Evolutionary conservation across 352 stramenopile species (phyloP).

Genomic region (Pythium rhizo-oryzae): DNA sequence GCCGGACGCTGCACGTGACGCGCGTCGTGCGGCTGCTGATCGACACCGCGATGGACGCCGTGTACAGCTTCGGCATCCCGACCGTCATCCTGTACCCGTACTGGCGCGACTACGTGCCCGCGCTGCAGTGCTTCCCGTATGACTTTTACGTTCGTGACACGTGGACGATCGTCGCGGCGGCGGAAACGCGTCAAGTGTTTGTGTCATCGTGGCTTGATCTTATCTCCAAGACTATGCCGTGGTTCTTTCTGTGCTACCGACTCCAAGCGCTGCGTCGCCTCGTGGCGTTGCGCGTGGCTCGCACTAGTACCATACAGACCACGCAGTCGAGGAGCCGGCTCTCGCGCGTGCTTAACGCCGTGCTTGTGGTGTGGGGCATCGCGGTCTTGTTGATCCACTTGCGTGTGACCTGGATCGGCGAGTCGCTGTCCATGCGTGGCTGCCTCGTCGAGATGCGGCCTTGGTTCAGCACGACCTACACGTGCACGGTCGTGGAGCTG

Average conservation of each 20-base stretch:
- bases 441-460: constrained; percentile 23
- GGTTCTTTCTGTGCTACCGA: constrained; percentile 12
- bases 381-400: constrained; percentile 12
- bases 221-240: constrained; percentile 20
- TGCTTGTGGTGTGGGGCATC: constrained; percentile 11
- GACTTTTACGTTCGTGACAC: constrained; percentile 9
- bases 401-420: background rate
- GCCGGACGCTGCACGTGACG: background rate
- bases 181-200: constrained; percentile 20
- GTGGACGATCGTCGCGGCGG: constrained; percentile 6
- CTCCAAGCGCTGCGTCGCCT: constrained; percentile 6
- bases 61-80: constrained; percentile 26
- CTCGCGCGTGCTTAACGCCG: background rate
- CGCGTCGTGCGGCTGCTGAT: constrained; percentile 10
- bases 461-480: constrained; percentile 3
- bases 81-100: constrained; percentile 14
- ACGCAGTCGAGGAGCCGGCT: background rate
- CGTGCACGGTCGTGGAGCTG: constrained; percentile 21
- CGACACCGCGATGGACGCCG: constrained; percentile 21
- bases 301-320: background rate
- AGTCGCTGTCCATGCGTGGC: background rate
- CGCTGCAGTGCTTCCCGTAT: constrained; percentile 1
- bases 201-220: constrained; percentile 24
- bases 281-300: background rate
- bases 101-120: background rate